A percentile compares a stretch with the other conserved stretches of the same genome.
Conservation (phyloP, 179 eudicot species). For the Corrigiola litoralis region DNA sequence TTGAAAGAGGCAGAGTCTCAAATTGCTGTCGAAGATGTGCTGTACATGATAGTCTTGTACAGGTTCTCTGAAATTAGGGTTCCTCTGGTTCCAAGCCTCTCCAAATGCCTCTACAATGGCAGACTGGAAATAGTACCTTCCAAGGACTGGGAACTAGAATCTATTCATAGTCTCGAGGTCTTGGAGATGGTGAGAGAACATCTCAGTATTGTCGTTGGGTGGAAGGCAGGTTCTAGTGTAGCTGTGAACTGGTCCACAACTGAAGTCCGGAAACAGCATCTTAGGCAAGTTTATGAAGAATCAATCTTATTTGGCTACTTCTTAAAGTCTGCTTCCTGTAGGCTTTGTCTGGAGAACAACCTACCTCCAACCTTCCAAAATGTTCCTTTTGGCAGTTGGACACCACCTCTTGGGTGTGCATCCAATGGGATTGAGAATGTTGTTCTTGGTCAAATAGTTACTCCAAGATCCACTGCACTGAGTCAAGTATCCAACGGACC, state of each 20-base stretch:
- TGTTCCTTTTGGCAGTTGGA: conserved; percentile 25
- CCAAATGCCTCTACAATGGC: conserved; percentile 59
- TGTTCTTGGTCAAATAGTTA: conserved; percentile 27
- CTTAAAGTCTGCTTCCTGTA: conserved; percentile 66
- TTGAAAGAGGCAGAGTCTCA: conserved; percentile 55
- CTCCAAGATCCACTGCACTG: conserved; percentile 26
- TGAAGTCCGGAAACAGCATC: conserved; percentile 31
- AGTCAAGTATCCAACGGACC: conserved; percentile 30
- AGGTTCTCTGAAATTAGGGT: conserved; percentile 61
- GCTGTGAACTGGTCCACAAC: conserved; percentile 58
- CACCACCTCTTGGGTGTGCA: conserved; percentile 22
- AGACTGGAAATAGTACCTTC: conserved; percentile 76
- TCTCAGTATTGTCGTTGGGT: conserved; percentile 44
- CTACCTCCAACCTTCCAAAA: conserved; percentile 23
- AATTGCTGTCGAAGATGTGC: conserved; percentile 57
- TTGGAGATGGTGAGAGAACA: conserved; percentile 68
- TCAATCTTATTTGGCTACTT: conserved; percentile 80
- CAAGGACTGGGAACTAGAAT: conserved; percentile 73
- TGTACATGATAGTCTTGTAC: conserved; percentile 60
- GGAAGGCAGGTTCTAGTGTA: conserved; percentile 53
- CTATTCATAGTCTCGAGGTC: conserved; percentile 62
- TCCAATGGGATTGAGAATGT: conserved; percentile 27
- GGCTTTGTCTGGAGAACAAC: conserved; percentile 52
- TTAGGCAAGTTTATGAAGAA: conserved; percentile 46
- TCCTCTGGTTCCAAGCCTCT: conserved; percentile 63